These are phyloP conservation scores for Anisodus acutangulus DNA, from an alignment of 257 asterid genomes.

Conservation along the genomic window DNA sequence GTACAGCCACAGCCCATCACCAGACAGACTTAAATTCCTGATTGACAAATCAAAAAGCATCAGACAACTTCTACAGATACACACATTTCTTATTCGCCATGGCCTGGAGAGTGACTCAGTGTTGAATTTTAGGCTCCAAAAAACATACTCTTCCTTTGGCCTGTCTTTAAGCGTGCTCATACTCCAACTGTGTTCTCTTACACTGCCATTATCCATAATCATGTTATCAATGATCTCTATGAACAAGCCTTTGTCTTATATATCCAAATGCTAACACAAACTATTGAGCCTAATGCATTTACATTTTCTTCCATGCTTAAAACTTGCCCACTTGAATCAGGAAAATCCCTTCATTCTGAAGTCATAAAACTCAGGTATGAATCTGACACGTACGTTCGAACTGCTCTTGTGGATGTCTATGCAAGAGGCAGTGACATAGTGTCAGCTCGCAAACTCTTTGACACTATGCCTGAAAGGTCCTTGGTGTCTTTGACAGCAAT, in stretches of 20 bases:
- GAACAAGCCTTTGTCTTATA: constrained; percentile 34
- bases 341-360: constrained; percentile 39
- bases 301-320: constrained; percentile 42
- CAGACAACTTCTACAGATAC: constrained; percentile 36
- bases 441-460: constrained; percentile 41
- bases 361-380: constrained; percentile 38
- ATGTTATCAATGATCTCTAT: constrained; percentile 34
- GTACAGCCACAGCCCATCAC: constrained; percentile 27
- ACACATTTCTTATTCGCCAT: constrained; percentile 35
- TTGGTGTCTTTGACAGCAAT: constrained; percentile 41
- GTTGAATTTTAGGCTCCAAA: constrained; percentile 42
- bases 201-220: constrained; percentile 41
- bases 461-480: constrained; percentile 41
- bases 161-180: constrained; percentile 32
- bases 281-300: constrained; percentile 36
- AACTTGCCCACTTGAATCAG: constrained; percentile 32
- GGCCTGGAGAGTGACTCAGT: constrained; percentile 36
- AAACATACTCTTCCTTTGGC: constrained; percentile 36
- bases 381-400: constrained; percentile 41
- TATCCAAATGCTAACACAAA: constrained; percentile 33
- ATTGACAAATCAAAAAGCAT: constrained; percentile 38
- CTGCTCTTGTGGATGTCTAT: constrained; percentile 42
- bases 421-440: constrained; percentile 35
- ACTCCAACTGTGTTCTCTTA: constrained; percentile 42
- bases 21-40: constrained; percentile 33